These are phyloP conservation scores for Tephrocybe sp. DNA, from an alignment of 768 basidiomycete species.

Conservation along the genomic window DNA sequence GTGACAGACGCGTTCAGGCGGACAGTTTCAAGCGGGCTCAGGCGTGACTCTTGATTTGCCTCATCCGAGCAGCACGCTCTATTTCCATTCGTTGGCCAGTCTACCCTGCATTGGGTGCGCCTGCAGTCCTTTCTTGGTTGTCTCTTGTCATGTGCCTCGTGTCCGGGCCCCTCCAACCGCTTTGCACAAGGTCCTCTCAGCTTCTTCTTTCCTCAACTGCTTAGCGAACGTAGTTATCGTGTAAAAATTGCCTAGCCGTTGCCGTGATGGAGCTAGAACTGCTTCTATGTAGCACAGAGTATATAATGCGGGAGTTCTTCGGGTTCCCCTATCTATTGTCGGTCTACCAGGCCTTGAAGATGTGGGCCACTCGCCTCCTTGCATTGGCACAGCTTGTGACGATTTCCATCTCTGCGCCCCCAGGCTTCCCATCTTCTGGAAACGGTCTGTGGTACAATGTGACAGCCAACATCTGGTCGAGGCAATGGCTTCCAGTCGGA, in stretches of 20 bases:
- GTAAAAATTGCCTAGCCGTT: conserved; percentile 1
- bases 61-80: conserved; percentile 2
- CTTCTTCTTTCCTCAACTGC: conserved; percentile 6
- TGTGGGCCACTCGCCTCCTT: conserved; percentile 23
- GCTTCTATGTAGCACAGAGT: conserved; percentile 6
- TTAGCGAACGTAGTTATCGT: background rate
- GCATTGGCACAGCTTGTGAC: conserved; percentile 21
- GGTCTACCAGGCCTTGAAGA: conserved; percentile 15
- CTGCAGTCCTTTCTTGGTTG: conserved; percentile 13
- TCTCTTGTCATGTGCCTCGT: conserved; percentile 20
- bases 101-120: conserved; percentile 5
- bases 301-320: conserved; percentile 16
- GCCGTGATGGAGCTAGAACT: conserved; percentile 19
- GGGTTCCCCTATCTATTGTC: conserved; percentile 11
- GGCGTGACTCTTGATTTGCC: background rate
- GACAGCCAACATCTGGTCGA: conserved; percentile 52
- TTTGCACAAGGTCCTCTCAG: conserved; percentile 15
- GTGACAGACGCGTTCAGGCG: conserved; percentile 14
- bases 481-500: conserved; percentile 65
- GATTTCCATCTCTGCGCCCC: conserved; percentile 24
- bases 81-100: conserved; percentile 8
- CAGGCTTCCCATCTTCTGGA: conserved; percentile 65
- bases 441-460: conserved; percentile 72
- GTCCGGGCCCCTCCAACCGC: conserved; percentile 13
- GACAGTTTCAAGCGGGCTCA: background rate